A percentile compares a stretch with the other conserved stretches of the same genome.
phyloP scores from a whole-genome alignment of 148 eudicot species.

The Camellia japonica region DNA sequence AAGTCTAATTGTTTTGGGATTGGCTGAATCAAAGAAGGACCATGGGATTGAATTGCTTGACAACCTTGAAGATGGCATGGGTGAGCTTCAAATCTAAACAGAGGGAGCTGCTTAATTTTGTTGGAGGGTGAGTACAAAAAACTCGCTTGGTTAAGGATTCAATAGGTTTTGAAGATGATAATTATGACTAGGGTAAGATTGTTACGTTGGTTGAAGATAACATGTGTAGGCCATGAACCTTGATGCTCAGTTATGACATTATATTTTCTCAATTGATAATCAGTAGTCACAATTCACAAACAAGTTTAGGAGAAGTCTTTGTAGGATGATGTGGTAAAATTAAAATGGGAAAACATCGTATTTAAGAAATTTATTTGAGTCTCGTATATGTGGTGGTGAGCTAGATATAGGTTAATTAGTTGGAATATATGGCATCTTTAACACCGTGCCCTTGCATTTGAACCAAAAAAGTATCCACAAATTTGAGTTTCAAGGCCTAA shows the following conservation, averaged over 20 bases:
- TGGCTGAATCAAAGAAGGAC: slow-evolving; percentile 89
- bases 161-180: neutral
- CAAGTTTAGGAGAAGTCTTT: neutral
- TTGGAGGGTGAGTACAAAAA: slow-evolving; percentile 67
- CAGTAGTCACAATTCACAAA: neutral
- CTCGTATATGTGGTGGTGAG: neutral
- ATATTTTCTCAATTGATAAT: neutral
- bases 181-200: neutral
- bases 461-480: neutral
- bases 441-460: neutral
- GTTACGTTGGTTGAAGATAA: slow-evolving; percentile 12
- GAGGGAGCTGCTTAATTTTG: slow-evolving; percentile 81
- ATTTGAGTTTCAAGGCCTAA: neutral
- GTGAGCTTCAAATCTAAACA: slow-evolving; percentile 77
- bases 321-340: neutral
- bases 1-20: slow-evolving; percentile 64
- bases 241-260: neutral
- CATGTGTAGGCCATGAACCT: neutral
- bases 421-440: neutral
- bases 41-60: slow-evolving; percentile 73
- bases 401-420: neutral
- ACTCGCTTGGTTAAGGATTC: neutral
- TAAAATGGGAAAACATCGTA: neutral
- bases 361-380: neutral
- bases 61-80: slow-evolving; percentile 86